These are phyloP conservation scores for Suillus discolor DNA, from an alignment of 768 basidiomycete genomes.

Conservation along the genomic window DNA sequence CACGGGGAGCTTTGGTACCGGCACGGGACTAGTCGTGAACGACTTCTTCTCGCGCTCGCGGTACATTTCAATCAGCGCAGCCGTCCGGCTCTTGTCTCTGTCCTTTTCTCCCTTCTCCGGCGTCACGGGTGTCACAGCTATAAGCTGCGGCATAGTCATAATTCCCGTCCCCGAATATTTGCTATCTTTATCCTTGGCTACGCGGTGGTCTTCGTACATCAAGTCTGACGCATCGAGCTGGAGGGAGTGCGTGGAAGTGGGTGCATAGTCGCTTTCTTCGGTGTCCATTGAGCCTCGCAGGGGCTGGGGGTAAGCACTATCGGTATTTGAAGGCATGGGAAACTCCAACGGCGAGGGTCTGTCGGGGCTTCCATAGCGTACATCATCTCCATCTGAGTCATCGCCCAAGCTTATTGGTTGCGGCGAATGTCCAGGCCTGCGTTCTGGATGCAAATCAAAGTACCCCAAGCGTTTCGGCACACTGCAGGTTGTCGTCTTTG, in stretches of 20 bases:
- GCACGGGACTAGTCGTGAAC: constrained; percentile 12
- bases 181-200: constrained; percentile 25
- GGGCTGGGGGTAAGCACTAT: constrained; percentile 19
- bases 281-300: constrained; percentile 37
- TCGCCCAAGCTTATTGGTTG: constrained; percentile 24
- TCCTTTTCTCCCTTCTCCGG: constrained; percentile 24
- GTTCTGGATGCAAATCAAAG: constrained; percentile 80
- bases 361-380: constrained; percentile 35
- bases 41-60: constrained; percentile 63
- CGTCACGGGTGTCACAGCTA: constrained; percentile 14
- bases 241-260: constrained; percentile 28
- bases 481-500: constrained; percentile 16
- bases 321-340: not conserved
- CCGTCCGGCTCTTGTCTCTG: constrained; percentile 59
- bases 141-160: constrained; percentile 26
- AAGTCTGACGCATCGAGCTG: constrained; percentile 34
- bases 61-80: constrained; percentile 85
- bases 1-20: constrained; percentile 38
- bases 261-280: constrained; percentile 35
- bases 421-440: constrained; percentile 41
- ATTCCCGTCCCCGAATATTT: constrained; percentile 31
- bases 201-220: constrained; percentile 20
- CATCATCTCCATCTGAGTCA: constrained; percentile 38
- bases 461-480: constrained; percentile 54
- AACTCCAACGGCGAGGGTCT: constrained; percentile 9